These are phyloP conservation scores for Penicillium sp. DNA, from an alignment of 2,329 filamentous ascomycete genomes.

Conservation along the genomic window DNA sequence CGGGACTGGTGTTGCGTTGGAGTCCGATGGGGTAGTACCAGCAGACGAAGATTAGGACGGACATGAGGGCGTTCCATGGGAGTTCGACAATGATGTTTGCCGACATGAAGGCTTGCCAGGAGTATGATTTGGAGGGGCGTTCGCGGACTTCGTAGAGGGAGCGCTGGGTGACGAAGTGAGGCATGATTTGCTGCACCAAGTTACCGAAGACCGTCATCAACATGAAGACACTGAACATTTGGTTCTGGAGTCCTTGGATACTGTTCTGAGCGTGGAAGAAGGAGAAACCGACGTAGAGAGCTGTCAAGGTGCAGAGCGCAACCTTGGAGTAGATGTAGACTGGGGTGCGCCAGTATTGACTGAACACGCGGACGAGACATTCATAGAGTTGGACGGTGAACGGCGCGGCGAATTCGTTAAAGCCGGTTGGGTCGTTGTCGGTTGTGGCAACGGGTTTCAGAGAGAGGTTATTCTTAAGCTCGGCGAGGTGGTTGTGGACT, in stretches of 20 bases:
- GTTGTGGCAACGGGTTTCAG: constrained; percentile 41
- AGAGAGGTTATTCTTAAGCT: constrained; percentile 46
- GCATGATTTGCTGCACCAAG: constrained; percentile 56
- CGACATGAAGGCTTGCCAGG: constrained; percentile 70
- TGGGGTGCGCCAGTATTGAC: constrained; percentile 90
- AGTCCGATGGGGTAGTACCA: constrained; percentile 67
- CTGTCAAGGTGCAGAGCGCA: constrained; percentile 62
- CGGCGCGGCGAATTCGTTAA: constrained; percentile 77
- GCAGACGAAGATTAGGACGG: constrained; percentile 61
- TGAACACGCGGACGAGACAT: constrained; percentile 73
- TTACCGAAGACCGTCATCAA: constrained; percentile 74
- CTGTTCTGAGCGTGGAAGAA: constrained; percentile 75
- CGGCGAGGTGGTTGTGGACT: constrained; percentile 59
- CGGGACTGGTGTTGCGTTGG: constrained; percentile 44
- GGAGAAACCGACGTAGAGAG: constrained; percentile 80
- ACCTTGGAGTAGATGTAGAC: constrained; percentile 85
- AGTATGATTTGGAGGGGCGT: constrained; percentile 68
- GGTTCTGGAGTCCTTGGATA: constrained; percentile 80
- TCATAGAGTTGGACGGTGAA: constrained; percentile 66
- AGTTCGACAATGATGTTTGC: constrained; percentile 72
- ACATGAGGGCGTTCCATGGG: constrained; percentile 64
- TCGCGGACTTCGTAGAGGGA: constrained; percentile 62
- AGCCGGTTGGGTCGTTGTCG: constrained; percentile 53
- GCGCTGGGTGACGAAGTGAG: constrained; percentile 59
- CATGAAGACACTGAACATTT: constrained; percentile 90